These are phyloP conservation scores for Populus trichocarpa DNA, from an alignment of 441 rosid genomes.

Conservation along the genomic window DNA sequence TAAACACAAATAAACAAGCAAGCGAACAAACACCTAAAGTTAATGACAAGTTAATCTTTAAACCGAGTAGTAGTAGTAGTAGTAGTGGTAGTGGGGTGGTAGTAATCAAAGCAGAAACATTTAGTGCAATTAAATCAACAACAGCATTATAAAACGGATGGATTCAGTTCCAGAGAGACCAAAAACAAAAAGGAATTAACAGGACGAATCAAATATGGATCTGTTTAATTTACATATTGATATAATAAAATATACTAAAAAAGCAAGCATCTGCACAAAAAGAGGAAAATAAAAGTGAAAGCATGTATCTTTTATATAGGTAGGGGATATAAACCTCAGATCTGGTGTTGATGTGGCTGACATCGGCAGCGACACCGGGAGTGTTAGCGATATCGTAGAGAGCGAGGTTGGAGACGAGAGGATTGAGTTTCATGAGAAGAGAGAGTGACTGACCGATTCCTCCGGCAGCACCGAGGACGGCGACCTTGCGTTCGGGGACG, in stretches of 20 bases:
- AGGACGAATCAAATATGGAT: background rate
- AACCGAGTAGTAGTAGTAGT: too few relatives aligned
- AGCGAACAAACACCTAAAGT: background rate
- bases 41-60: background rate
- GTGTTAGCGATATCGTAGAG: slow-evolving; percentile 86
- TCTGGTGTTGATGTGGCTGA: slow-evolving; percentile 88
- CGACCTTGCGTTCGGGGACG: slow-evolving; percentile 71
- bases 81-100: too few relatives aligned
- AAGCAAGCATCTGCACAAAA: background rate
- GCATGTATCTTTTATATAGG: background rate
- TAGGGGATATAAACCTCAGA: slow-evolving; percentile 47
- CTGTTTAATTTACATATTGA: background rate
- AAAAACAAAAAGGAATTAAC: background rate
- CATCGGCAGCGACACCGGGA: slow-evolving; percentile 95
- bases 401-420: slow-evolving; percentile 77
- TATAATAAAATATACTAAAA: too few relatives aligned
- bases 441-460: slow-evolving; percentile 95
- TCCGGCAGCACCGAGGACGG: slow-evolving; percentile 91
- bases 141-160: background rate
- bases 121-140: background rate
- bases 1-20: slow-evolving; percentile 13
- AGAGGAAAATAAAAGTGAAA: background rate
- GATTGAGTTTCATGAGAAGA: slow-evolving; percentile 85
- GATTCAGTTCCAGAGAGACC: background rate
- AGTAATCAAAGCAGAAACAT: background rate